phyloP scores from a whole-genome alignment of 768 basidiomycete genomes.

The Suillus bovinus region DNA sequence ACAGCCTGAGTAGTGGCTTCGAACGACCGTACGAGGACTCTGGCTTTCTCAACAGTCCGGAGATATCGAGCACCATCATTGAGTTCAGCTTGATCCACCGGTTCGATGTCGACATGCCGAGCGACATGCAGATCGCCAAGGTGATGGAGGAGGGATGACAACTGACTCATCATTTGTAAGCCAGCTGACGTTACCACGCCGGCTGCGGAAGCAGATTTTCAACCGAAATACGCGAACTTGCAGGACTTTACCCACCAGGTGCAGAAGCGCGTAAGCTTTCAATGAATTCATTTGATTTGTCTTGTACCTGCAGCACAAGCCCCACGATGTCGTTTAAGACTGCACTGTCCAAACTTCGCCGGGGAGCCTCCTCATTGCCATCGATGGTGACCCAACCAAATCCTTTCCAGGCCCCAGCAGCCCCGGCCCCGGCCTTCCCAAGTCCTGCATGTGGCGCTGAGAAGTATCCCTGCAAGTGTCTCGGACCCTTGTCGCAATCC shows the following conservation, averaged over 20 bases:
- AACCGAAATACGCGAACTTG: not conserved
- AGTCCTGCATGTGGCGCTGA: constrained; percentile 38
- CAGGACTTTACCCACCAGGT: constrained; percentile 19
- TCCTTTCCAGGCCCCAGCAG: constrained; percentile 53
- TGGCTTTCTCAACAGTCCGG: constrained; percentile 46
- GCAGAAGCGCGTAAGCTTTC: constrained; percentile 20
- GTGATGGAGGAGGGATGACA: constrained; percentile 42
- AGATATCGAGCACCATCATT: constrained; percentile 39
- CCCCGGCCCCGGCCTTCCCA: constrained; percentile 48
- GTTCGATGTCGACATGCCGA: constrained; percentile 52
- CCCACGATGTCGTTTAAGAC: constrained; percentile 36
- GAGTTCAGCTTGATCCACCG: constrained; percentile 32
- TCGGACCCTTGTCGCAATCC: constrained; percentile 25
- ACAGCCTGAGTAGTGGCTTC: constrained; percentile 51
- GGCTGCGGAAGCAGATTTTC: constrained; percentile 14
- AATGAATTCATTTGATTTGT: constrained; percentile 24
- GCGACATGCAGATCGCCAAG: constrained; percentile 54
- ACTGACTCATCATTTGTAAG: constrained; percentile 35
- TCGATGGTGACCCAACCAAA: constrained; percentile 49
- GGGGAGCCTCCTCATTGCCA: constrained; percentile 33
- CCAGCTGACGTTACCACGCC: constrained; percentile 27
- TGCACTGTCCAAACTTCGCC: constrained; percentile 25
- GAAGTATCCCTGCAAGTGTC: constrained; percentile 39
- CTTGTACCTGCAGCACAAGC: constrained; percentile 28
- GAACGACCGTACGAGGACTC: constrained; percentile 45